Conservation (phyloP, 2,329 filamentous ascomycete species). For the Alternaria dauci region DNA sequence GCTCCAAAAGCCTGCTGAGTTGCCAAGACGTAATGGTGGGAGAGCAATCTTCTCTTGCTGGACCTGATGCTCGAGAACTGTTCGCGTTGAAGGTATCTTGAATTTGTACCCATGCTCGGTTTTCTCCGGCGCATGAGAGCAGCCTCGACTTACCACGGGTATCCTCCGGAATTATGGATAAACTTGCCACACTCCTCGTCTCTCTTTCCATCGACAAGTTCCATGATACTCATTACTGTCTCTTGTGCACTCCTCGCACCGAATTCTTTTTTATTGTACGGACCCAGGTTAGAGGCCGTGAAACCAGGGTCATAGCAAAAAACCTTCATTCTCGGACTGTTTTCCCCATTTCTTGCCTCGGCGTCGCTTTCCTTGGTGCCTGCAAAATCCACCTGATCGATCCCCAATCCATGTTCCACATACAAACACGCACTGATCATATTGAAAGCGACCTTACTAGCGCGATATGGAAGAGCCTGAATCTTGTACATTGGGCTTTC, state of each 20-base stretch:
- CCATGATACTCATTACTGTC: conserved; percentile 46
- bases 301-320: conserved; percentile 53
- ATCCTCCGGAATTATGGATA: conserved; percentile 43
- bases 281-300: conserved; percentile 46
- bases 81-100: not conserved
- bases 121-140: not conserved
- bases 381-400: conserved; percentile 17
- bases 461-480: conserved; percentile 42
- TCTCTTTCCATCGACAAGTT: conserved; percentile 50
- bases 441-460: conserved; percentile 52
- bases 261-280: conserved; percentile 45
- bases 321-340: conserved; percentile 41
- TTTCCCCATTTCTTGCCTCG: conserved; percentile 12
- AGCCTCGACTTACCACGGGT: conserved; percentile 38
- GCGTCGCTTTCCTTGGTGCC: not conserved
- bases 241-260: conserved; percentile 49
- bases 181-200: conserved; percentile 46
- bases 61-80: not conserved
- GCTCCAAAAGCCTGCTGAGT: not conserved
- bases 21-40: not conserved
- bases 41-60: not conserved
- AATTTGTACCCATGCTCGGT: not conserved
- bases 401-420: conserved; percentile 37
- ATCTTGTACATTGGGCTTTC: conserved; percentile 39
- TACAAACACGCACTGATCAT: conserved; percentile 49